Evolutionary conservation across 768 basidiomycete genomes (phyloP).

Genomic region (Lenzites betulinus): DNA sequence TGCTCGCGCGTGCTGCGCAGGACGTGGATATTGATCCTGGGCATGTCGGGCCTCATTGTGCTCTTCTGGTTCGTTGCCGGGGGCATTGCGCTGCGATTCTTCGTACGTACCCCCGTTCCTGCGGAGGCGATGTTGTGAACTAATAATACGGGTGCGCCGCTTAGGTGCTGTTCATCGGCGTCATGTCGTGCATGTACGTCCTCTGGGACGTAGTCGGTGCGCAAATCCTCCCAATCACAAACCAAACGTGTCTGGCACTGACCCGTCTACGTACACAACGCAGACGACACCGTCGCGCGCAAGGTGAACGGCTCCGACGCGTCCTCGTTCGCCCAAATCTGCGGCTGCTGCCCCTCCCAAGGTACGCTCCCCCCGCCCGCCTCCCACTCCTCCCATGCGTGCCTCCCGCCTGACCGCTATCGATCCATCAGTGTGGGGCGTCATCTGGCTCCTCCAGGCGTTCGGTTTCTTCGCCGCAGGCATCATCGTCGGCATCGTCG

Average conservation of each 20-base stretch:
- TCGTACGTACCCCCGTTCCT: slow-evolving; percentile 47
- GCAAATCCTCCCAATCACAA: background rate
- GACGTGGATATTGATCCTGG: slow-evolving; percentile 76
- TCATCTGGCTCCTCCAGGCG: slow-evolving; percentile 82
- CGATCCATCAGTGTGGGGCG: slow-evolving; percentile 69
- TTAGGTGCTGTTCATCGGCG: slow-evolving; percentile 79
- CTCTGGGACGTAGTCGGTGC: slow-evolving; percentile 86
- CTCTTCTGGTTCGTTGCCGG: slow-evolving; percentile 83
- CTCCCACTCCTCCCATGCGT: background rate
- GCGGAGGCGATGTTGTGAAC: background rate
- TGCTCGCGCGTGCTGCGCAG: slow-evolving; percentile 36
- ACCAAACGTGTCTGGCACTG: background rate
- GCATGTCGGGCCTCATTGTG: slow-evolving; percentile 78
- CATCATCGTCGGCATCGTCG: slow-evolving; percentile 73
- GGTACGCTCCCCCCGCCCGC: slow-evolving; percentile 40
- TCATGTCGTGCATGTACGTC: slow-evolving; percentile 86
- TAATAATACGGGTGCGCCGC: background rate
- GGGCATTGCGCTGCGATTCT: slow-evolving; percentile 73
- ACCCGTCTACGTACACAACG: background rate
- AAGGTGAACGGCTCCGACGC: slow-evolving; percentile 91
- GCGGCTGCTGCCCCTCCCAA: slow-evolving; percentile 84
- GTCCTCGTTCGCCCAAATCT: slow-evolving; percentile 79
- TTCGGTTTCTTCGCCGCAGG: slow-evolving; percentile 75
- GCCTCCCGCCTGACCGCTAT: background rate
- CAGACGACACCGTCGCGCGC: slow-evolving; percentile 82